Evolutionary conservation across 768 basidiomycete genomes (phyloP).

Genomic region (Trametes sanguinea): DNA sequence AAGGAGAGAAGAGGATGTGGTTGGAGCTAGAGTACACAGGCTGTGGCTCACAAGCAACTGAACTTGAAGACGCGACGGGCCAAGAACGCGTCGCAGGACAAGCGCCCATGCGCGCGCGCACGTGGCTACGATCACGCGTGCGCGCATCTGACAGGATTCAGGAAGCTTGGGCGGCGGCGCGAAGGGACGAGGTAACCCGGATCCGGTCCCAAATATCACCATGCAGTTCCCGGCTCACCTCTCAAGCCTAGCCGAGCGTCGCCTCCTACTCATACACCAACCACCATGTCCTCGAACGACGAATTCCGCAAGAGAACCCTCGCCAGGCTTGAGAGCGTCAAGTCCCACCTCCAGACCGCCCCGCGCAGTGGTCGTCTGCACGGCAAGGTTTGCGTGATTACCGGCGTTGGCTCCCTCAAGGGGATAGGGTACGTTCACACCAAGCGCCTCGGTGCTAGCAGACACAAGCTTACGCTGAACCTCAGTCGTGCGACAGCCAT

Average conservation of each 20-base stretch:
- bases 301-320: conserved; percentile 61
- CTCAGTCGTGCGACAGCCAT: conserved; percentile 69
- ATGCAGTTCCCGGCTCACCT: not conserved
- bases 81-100: no score
- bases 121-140: no score
- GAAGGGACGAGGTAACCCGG: not conserved
- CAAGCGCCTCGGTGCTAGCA: not conserved
- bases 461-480: conserved; percentile 1
- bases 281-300: conserved; percentile 32
- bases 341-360: conserved; percentile 59
- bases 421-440: conserved; percentile 75
- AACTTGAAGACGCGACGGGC: not conserved
- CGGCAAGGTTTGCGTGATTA: conserved; percentile 84
- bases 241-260: not conserved
- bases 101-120: no score
- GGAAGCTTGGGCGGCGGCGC: no score
- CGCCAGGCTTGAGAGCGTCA: conserved; percentile 67
- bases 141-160: no score
- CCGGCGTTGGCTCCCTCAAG: conserved; percentile 82
- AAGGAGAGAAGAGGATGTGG: no score
- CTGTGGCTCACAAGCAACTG: not conserved
- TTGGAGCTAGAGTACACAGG: no score
- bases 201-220: not conserved
- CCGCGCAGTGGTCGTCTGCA: conserved; percentile 59
- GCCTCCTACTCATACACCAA: not conserved